Evolutionary conservation across 2,329 filamentous ascomycete genomes (phyloP), one percentile per base, ranked within the genome.

Genomic region (Apiospora koreana): DNA sequence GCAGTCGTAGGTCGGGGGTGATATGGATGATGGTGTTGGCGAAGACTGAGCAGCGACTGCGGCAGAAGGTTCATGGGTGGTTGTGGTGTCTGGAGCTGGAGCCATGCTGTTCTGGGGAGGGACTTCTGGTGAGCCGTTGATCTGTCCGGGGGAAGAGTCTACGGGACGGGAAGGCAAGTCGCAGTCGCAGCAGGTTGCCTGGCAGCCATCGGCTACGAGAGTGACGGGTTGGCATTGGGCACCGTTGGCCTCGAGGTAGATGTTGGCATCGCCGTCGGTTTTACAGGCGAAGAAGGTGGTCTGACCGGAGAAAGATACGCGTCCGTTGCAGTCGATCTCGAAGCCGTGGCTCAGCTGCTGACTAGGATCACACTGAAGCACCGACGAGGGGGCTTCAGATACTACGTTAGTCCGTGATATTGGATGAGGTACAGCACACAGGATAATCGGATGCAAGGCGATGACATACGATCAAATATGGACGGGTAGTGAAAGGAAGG

Each of bases 331-430:
- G 64, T 79, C 82, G 70, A 92, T 83, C 9, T 82, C 81, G 79
- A 92, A 92, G 41, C 89, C 89, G 42, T 83, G 76, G 31, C 82
- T 84, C 12, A 87, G 85, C 18, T 76, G 73, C 16, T 86, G 86
- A 65, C 86, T 86, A 25, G 76, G 73, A 73, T 92, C 90, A 74
- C 91, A 92, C 76, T 91, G 89, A 71, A 89, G 87, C 65, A 90
- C 87, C 38, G 83, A 85, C 1, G 88, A 89, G 0, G 86, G 85
- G 50, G 85, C 85, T 87, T 28, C 41, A 9, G 16, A 54, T 6
- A 8, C 5, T 12, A 54, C 7, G 16, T 31, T 3, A 54, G 25
- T 54, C 18, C 31, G 48, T 28, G 25, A 31, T 16, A 5, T 31
- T 31, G 25, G 7, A 3, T n/a, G 5, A 14, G 4, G 25, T 3